phyloP scores from a whole-genome alignment of 306 rosid genomes.

The Hippophae gyantsensis region DNA sequence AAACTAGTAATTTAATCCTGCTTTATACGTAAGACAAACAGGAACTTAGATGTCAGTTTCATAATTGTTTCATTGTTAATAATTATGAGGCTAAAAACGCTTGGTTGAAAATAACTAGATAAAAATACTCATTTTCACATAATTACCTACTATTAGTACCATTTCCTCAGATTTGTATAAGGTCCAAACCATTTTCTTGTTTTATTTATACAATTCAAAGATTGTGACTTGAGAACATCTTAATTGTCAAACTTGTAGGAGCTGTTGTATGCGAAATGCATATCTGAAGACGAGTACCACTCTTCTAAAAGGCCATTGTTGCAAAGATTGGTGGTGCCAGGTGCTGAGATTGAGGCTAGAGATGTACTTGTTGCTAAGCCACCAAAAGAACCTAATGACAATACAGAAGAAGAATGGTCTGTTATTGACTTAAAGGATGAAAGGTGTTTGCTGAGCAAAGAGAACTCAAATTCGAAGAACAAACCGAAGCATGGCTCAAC shows the following conservation, averaged over 20 bases:
- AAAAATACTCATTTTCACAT: too few relatives aligned
- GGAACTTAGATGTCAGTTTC: too few relatives aligned
- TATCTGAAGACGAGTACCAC: constrained; percentile 74
- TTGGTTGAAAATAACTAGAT: too few relatives aligned
- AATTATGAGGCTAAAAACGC: too few relatives aligned
- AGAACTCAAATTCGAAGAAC: constrained; percentile 40
- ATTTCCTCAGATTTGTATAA: too few relatives aligned
- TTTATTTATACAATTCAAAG: too few relatives aligned
- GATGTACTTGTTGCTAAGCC: constrained; percentile 46
- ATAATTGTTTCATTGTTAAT: too few relatives aligned
- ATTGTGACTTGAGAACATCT: too few relatives aligned
- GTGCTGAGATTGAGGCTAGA: constrained; percentile 64
- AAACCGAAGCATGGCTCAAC: constrained; percentile 45
- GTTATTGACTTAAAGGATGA: constrained; percentile 83
- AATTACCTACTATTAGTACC: too few relatives aligned
- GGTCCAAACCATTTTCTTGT: too few relatives aligned
- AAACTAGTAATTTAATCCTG: too few relatives aligned
- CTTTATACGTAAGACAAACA: too few relatives aligned
- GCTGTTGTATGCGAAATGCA: constrained; percentile 74
- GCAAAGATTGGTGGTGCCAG: constrained; percentile 71
- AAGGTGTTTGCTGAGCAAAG: constrained; percentile 34
- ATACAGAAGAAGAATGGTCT: constrained; percentile 71
- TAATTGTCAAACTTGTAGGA: constrained; percentile 31
- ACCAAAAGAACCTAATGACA: constrained; percentile 33
- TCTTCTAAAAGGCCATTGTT: constrained; percentile 78